A percentile compares a stretch with the other conserved stretches of the same genome.
These are phyloP conservation scores for Botrytis medusae DNA, from an alignment of 2,329 filamentous ascomycete genomes.

Conservation along the genomic window DNA sequence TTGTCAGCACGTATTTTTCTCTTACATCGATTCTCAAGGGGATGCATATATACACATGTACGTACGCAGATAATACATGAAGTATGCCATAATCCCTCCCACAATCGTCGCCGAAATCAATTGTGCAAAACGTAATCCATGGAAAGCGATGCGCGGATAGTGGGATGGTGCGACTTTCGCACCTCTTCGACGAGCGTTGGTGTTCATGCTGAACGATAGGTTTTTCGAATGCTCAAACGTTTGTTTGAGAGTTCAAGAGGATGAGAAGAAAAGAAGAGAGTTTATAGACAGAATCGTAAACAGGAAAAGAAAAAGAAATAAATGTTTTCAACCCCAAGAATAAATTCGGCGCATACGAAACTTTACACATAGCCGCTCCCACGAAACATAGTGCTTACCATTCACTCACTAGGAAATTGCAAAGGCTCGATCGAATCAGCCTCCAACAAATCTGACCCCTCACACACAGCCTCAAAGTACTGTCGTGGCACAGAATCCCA, in stretches of 20 bases:
- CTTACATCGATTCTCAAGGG: neutral
- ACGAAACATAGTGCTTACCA: conserved; percentile 12
- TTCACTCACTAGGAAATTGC: conserved; percentile 1
- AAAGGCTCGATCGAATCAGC: neutral
- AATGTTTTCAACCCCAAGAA: conserved; percentile 17
- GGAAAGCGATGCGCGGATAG: conserved; percentile 36
- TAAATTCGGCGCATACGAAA: conserved; percentile 1
- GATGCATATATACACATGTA: conserved; percentile 19
- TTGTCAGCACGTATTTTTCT: conserved; percentile 3
- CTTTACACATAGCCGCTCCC: conserved; percentile 8
- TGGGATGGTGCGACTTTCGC: conserved; percentile 33
- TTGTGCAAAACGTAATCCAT: conserved; percentile 34
- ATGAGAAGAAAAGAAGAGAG: neutral
- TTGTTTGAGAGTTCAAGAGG: neutral
- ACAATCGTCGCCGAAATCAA: conserved; percentile 32
- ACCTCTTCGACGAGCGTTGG: conserved; percentile 13
- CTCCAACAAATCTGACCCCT: neutral
- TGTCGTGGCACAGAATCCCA: neutral
- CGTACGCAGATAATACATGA: conserved; percentile 37
- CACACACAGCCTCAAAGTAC: neutral
- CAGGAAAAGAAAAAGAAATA: neutral
- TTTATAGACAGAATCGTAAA: neutral
- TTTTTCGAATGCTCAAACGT: neutral
- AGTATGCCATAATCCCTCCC: conserved; percentile 36
- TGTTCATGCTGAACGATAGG: conserved; percentile 7